Conservation (phyloP, 305 asterid species). For the Lippia alba region DNA sequence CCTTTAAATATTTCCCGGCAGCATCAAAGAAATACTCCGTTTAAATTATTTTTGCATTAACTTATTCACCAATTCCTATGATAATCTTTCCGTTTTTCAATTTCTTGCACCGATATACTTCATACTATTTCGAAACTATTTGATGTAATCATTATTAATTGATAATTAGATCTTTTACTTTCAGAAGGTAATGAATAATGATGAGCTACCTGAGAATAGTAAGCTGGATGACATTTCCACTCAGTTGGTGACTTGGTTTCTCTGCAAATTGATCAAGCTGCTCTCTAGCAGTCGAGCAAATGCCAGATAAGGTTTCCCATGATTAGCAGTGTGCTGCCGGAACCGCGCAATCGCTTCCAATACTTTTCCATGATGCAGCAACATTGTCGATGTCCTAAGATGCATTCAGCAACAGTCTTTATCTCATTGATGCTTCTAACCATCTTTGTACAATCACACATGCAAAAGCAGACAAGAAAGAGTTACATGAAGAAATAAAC, state of each 20-base stretch:
- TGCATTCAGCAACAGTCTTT: constrained; percentile 84
- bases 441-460: constrained; percentile 56
- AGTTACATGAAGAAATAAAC: constrained; percentile 6
- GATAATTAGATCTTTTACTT: constrained; percentile 24
- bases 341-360: constrained; percentile 86
- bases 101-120: too few species aligned
- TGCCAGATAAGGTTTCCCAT: constrained; percentile 70
- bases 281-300: constrained; percentile 93
- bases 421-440: constrained; percentile 85
- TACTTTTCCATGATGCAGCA: constrained; percentile 89
- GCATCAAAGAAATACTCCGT: too few species aligned
- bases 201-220: constrained; percentile 76
- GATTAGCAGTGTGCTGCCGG: constrained; percentile 72
- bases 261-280: constrained; percentile 56
- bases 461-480: constrained; percentile 23
- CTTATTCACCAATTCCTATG: too few species aligned
- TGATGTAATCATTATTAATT: constrained; percentile 11
- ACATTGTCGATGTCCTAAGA: constrained; percentile 81
- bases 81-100: too few species aligned
- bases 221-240: constrained; percentile 84
- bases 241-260: constrained; percentile 67
- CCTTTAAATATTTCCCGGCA: too few species aligned
- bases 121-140: too few species aligned
- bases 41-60: too few species aligned
- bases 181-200: constrained; percentile 23